phyloP scores from a whole-genome alignment of 352 stramenopile genomes.

The Phytophthora pisi region DNA sequence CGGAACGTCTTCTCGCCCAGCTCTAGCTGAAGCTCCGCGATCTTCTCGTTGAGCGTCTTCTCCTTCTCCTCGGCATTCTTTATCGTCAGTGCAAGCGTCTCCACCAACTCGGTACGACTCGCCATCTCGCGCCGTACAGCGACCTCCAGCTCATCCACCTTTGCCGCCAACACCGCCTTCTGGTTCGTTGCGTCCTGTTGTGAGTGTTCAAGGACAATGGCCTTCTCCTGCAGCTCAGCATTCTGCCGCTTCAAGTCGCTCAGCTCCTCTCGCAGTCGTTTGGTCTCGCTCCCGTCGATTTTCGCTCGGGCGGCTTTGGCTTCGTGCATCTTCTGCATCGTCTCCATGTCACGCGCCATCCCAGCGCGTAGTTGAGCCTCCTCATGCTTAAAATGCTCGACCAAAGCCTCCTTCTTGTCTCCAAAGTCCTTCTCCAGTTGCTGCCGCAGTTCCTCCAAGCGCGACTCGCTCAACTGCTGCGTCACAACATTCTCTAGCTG shows the following conservation, averaged over 20 bases:
- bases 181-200: conserved; percentile 39
- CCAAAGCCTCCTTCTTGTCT: conserved; percentile 60
- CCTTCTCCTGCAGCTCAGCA: conserved; percentile 44
- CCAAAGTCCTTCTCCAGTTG: conserved; percentile 66
- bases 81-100: conserved; percentile 72
- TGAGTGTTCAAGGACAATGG: conserved; percentile 58
- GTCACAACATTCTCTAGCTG: conserved; percentile 57
- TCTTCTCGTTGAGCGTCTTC: conserved; percentile 41
- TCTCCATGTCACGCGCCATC: conserved; percentile 67
- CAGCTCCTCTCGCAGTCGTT: conserved; percentile 58
- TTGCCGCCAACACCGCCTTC: conserved; percentile 43
- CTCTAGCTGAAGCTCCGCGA: conserved; percentile 56
- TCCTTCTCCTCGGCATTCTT: conserved; percentile 62
- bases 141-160: conserved; percentile 61
- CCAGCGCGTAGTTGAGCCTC: conserved; percentile 62
- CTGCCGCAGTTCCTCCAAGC: conserved; percentile 52
- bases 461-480: conserved; percentile 59
- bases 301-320: conserved; percentile 60
- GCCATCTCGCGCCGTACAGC: conserved; percentile 61
- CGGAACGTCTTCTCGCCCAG: conserved; percentile 71
- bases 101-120: conserved; percentile 75
- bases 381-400: conserved; percentile 71
- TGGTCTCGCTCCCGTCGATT: conserved; percentile 67
- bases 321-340: conserved; percentile 73
- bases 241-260: conserved; percentile 40